Evolutionary conservation across 192 early-diverging fungal species (phyloP), one percentile per base, ranked within the genome.

Genomic region (Coemansia sp.): DNA sequence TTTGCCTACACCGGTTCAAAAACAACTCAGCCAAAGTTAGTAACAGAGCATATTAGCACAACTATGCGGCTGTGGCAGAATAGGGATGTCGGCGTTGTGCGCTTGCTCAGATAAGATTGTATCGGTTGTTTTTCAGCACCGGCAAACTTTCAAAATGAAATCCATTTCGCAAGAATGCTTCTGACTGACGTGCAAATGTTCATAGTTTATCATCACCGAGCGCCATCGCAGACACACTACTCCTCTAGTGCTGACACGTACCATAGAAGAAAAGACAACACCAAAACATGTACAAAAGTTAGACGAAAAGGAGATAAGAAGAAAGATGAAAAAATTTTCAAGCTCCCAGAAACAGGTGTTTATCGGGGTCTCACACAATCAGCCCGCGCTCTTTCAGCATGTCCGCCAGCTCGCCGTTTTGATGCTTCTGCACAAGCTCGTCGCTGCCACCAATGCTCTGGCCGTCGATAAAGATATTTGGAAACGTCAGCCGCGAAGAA

Each of bases 381-480:
- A 81, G 62, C 7, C 65, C 34, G 5, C 63, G 62, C 4, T 66
- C 64, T 29, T 56, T 33, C 6, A 91, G 58, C 57, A 91, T 29
- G 40, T 73, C 73, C 1, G 69, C 70, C 45, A 89, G 62, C 70
- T 81, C 85, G 7, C 87, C 87, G 17, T 65, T 81, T 0, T 63
- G 61, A 20, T 83, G 74, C 41, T 81, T 75, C 3, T 59, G 69
- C 1, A 75, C 59, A 8, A 89, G 75, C 49, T 81, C 85, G 60
- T 88, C 87, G 58, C 74, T 75, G 34, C 89, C 90, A 32, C 89
- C 90, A 17, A 91, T 67, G 71, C 89, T 89, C 33, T 69, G 77
- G n/a, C 84, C 83, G n/a, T 83, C 72, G 56, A 92, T 81, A 72
- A 89, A 92, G 61, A 90, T 84, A 67, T 89, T 92, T 54, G 79